phyloP scores from a whole-genome alignment of 2,329 filamentous ascomycete genomes.

The Diaporthe citriasiana region DNA sequence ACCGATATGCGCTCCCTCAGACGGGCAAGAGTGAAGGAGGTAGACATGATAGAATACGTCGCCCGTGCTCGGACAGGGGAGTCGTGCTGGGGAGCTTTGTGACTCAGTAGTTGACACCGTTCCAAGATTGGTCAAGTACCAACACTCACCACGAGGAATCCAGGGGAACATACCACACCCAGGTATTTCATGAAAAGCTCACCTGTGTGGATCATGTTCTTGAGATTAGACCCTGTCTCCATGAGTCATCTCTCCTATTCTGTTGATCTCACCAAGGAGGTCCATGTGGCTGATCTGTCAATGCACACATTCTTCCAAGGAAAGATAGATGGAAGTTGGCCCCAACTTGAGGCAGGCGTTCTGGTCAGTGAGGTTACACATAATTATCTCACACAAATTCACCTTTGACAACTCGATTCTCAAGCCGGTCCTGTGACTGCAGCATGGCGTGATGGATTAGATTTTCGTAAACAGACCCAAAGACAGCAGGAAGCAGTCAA shows the following conservation, averaged over 20 bases:
- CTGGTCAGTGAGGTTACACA: no score
- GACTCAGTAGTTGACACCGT: no score
- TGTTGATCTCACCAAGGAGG: no score
- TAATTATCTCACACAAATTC: no score
- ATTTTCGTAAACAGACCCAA: background rate
- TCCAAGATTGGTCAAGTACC: background rate
- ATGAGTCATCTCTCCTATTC: no score
- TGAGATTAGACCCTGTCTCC: background rate
- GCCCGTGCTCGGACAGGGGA: background rate
- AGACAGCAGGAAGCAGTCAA: background rate
- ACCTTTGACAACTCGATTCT: no score
- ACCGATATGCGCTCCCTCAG: background rate
- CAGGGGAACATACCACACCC: background rate
- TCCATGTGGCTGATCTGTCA: background rate
- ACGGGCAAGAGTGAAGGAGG: background rate
- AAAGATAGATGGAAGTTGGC: no score
- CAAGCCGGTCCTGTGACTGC: no score
- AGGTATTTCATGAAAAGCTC: background rate
- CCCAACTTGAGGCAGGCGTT: no score
- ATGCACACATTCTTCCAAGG: background rate
- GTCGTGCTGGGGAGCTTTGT: background rate
- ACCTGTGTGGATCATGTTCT: background rate
- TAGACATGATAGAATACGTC: background rate
- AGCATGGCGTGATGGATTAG: no score
- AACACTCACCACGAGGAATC: background rate